Evolutionary conservation across 73 alveolate species (phyloP).

Genomic region (Paramecium primaurelia): DNA sequence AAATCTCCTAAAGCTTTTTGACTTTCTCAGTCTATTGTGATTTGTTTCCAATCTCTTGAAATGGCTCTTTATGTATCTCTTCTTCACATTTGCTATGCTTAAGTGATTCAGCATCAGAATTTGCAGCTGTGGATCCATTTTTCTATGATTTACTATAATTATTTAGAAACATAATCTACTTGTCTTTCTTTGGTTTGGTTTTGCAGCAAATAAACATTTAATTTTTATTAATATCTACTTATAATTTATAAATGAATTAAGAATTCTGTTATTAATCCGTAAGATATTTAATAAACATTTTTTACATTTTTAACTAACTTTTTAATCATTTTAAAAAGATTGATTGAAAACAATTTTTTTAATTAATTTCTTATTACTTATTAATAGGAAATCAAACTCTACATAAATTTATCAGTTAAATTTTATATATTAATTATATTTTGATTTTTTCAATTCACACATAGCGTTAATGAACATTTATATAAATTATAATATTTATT

Average conservation of each 20-base stretch:
- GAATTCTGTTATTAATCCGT: neutral
- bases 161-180: neutral
- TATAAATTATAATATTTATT: too few species aligned
- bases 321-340: neutral
- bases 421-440: too few species aligned
- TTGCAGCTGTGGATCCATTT: neutral
- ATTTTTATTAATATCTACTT: neutral
- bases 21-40: neutral
- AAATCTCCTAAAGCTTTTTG: neutral
- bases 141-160: neutral
- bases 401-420: neutral
- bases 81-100: neutral
- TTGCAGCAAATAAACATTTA: neutral
- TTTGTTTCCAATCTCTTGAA: neutral
- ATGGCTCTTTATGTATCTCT: neutral
- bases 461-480: neutral
- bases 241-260: neutral
- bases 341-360: neutral
- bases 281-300: neutral
- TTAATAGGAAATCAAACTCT: neutral
- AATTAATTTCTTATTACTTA: neutral
- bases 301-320: neutral
- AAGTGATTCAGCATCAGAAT: neutral
- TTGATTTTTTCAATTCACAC: too few species aligned
- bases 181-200: neutral